A percentile compares a stretch with the other conserved stretches of the same genome.
phyloP scores from a whole-genome alignment of 352 stramenopile genomes.

The Plasmopara muralis region DNA sequence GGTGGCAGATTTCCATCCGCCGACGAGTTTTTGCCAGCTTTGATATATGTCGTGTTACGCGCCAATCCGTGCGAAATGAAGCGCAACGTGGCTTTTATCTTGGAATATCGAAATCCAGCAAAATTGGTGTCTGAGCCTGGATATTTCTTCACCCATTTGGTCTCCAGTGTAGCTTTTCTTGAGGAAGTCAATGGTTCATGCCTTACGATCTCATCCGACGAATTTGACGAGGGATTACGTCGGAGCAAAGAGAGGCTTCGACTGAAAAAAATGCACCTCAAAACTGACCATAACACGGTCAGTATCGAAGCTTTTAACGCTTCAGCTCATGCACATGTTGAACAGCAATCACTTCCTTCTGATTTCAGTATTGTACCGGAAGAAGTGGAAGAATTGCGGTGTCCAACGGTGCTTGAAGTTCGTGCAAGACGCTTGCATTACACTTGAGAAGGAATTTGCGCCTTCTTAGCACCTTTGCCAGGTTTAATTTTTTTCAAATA shows the following conservation, averaged over 20 bases:
- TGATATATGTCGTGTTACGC: conserved; percentile 89
- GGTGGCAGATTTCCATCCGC: conserved; percentile 65
- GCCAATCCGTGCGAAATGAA: conserved; percentile 79
- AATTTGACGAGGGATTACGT: conserved; percentile 60
- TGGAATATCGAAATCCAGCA: conserved; percentile 63
- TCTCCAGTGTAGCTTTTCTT: conserved; percentile 73
- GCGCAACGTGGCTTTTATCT: conserved; percentile 83
- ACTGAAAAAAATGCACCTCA: conserved; percentile 5
- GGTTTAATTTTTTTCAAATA: no score
- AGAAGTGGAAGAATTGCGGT: conserved; percentile 8
- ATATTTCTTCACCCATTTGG: conserved; percentile 91
- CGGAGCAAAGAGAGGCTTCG: conserved; percentile 25
- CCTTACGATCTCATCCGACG: conserved; percentile 64
- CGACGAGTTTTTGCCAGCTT: conserved; percentile 87
- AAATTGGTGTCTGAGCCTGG: conserved; percentile 84
- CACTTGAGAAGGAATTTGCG: no score
- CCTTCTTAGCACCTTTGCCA: no score
- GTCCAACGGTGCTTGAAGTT: conserved; percentile 37
- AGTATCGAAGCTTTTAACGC: conserved; percentile 6
- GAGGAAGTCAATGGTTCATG: conserved; percentile 65
- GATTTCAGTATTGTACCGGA: conserved; percentile 2
- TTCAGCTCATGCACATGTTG: no score
- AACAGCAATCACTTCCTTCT: no score
- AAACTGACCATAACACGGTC: conserved; percentile 20
- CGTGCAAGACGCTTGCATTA: conserved; percentile 25